These are phyloP conservation scores for Baeospora myosura DNA, from an alignment of 1,284 basidiomycete genomes.

Conservation along the genomic window DNA sequence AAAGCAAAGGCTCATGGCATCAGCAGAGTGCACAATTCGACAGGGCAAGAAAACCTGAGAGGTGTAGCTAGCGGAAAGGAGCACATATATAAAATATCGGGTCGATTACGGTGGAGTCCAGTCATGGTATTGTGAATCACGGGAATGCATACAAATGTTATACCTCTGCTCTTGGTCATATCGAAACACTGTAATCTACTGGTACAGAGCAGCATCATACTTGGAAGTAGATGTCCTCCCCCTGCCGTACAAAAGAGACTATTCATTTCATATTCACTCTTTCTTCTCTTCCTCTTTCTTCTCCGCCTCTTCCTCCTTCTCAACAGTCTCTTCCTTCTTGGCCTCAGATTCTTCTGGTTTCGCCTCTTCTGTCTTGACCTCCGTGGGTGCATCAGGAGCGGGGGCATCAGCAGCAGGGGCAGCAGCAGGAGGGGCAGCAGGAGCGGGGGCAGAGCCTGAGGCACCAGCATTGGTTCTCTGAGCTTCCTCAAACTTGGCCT, in stretches of 20 bases:
- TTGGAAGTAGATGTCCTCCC: neutral
- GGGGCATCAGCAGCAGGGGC: conserved; percentile 23
- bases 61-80: neutral
- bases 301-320: conserved; percentile 24
- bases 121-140: too few relatives aligned
- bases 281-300: conserved; percentile 20
- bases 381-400: conserved; percentile 20
- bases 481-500: conserved; percentile 79
- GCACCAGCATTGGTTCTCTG: conserved; percentile 62
- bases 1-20: too few relatives aligned
- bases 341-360: conserved; percentile 24
- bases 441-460: conserved; percentile 24
- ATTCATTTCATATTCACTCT: conserved; percentile 9
- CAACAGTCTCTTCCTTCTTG: conserved; percentile 18
- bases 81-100: too few relatives aligned
- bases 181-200: too few relatives aligned
- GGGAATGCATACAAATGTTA: neutral
- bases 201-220: too few relatives aligned
- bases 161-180: too few relatives aligned
- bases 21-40: neutral
- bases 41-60: neutral
- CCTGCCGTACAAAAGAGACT: neutral
- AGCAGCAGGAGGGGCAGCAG: conserved; percentile 27
- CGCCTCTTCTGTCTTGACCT: conserved; percentile 23
- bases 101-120: too few relatives aligned